Evolutionary conservation across 1,284 basidiomycete genomes (phyloP).

Genomic region (Marasmius tenuissimus): DNA sequence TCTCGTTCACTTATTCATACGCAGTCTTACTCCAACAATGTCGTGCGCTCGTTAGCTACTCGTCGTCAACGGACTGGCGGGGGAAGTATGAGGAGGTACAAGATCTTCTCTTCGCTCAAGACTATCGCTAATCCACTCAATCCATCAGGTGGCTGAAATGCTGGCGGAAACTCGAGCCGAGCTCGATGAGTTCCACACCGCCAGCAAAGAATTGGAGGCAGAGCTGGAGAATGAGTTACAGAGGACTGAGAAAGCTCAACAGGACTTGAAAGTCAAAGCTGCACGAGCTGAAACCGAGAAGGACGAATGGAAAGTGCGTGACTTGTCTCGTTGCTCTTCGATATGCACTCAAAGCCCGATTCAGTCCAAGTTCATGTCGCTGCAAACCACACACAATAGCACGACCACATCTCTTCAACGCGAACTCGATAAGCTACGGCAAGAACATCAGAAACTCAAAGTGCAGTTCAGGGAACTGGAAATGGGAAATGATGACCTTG

Average conservation of each 20-base stretch:
- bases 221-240: slow-evolving; percentile 90
- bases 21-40: slow-evolving; percentile 15
- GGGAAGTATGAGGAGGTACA: slow-evolving; percentile 76
- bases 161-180: slow-evolving; percentile 83
- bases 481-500: slow-evolving; percentile 95
- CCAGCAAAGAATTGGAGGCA: slow-evolving; percentile 91
- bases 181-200: slow-evolving; percentile 88
- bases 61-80: slow-evolving; percentile 70
- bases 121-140: slow-evolving; percentile 9
- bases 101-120: neutral
- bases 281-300: slow-evolving; percentile 76
- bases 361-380: slow-evolving; percentile 84
- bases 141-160: slow-evolving; percentile 70
- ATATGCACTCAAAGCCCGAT: slow-evolving; percentile 3
- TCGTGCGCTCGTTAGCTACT: slow-evolving; percentile 40
- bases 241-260: slow-evolving; percentile 83
- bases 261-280: slow-evolving; percentile 77
- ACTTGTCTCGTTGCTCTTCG: slow-evolving; percentile 13
- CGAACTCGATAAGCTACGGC: slow-evolving; percentile 83
- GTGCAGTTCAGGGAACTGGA: slow-evolving; percentile 87
- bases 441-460: slow-evolving; percentile 79
- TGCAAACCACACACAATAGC: slow-evolving; percentile 89
- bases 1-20: neutral
- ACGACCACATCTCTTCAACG: slow-evolving; percentile 84
- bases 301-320: slow-evolving; percentile 89